A percentile compares a stretch with the other conserved stretches of the same genome.
phyloP scores from a whole-genome alignment of 73 alveolate genomes.

The Tetrahymena borealis region DNA sequence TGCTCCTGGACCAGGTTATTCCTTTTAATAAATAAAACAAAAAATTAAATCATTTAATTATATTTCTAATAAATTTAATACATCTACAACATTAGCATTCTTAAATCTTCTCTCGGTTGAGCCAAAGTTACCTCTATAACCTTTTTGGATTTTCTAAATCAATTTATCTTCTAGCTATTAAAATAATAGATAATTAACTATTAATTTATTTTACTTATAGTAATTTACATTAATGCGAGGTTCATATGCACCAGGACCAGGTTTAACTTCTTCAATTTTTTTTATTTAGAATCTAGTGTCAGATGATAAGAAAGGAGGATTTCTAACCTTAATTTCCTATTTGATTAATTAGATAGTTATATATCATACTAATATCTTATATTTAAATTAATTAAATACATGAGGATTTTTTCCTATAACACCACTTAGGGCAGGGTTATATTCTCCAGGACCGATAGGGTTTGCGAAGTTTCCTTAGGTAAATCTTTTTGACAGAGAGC shows the following conservation, averaged over 20 bases:
- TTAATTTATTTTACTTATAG: neutral
- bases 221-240: neutral
- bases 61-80: neutral
- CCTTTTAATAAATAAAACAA: neutral
- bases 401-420: neutral
- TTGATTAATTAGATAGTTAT: no score
- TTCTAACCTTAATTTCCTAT: neutral
- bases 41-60: neutral
- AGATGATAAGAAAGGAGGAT: neutral
- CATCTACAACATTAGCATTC: neutral
- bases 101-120: neutral
- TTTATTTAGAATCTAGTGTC: neutral
- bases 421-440: neutral
- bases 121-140: neutral
- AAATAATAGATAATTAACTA: neutral
- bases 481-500: neutral
- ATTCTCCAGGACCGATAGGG: neutral
- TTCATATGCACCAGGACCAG: neutral
- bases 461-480: neutral
- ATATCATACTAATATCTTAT: no score
- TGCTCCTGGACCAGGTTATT: slow-evolving; percentile 34
- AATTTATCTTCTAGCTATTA: neutral
- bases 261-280: neutral
- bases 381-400: neutral
- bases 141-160: neutral